Evolutionary conservation across 2,329 filamentous ascomycete genomes (phyloP).

Genomic region (Trematosphaeria pertusa): DNA sequence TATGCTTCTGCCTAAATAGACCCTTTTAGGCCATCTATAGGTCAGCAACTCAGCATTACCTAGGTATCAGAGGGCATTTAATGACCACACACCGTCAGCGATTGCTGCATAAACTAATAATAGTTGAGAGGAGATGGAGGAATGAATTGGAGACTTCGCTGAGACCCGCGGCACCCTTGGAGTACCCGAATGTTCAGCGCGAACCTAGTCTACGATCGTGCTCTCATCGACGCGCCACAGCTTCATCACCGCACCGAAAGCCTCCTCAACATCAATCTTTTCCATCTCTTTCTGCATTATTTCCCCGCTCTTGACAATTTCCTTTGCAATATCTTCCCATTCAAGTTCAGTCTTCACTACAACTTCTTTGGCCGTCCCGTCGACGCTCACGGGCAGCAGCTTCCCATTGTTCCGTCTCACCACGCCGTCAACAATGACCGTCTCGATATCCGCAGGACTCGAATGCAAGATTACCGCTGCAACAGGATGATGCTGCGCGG

Average conservation of each 20-base stretch:
- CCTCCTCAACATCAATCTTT: slow-evolving; percentile 37
- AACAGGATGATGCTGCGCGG: slow-evolving; percentile 51
- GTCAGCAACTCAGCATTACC: too few relatives aligned
- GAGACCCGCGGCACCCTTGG: too few relatives aligned
- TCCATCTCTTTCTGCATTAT: slow-evolving; percentile 40
- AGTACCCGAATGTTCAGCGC: too few relatives aligned
- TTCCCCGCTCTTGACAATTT: slow-evolving; percentile 35
- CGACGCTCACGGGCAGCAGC: slow-evolving; percentile 32
- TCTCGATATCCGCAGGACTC: slow-evolving; percentile 50
- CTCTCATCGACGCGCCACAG: slow-evolving; percentile 30
- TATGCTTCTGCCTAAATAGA: too few relatives aligned
- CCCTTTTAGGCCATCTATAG: too few relatives aligned
- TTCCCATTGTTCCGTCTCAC: slow-evolving; percentile 48
- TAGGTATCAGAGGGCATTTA: too few relatives aligned
- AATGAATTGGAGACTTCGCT: too few relatives aligned
- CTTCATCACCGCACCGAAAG: slow-evolving; percentile 16
- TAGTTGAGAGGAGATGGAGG: too few relatives aligned
- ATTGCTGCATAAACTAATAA: too few relatives aligned
- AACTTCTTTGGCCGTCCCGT: slow-evolving; percentile 22
- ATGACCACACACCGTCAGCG: too few relatives aligned
- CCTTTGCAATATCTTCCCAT: slow-evolving; percentile 42
- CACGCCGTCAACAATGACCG: slow-evolving; percentile 54
- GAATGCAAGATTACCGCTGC: slow-evolving; percentile 54
- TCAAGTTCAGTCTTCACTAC: slow-evolving; percentile 22
- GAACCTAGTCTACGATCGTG: slow-evolving; percentile 12